phyloP scores from a whole-genome alignment of 176 grass and related monocot genomes.

The Leersia perrieri region DNA sequence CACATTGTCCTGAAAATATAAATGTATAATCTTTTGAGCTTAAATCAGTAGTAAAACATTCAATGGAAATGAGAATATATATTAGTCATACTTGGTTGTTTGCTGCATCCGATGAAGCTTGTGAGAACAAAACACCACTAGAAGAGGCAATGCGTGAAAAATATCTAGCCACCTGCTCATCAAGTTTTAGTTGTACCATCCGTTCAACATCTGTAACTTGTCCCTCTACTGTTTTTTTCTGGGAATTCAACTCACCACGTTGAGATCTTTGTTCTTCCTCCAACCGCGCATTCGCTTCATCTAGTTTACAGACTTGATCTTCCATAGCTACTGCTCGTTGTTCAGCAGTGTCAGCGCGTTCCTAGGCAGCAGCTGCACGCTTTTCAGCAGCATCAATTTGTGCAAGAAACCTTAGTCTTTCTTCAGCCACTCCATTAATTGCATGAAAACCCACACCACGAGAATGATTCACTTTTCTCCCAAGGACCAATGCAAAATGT shows the following conservation, averaged over 20 bases:
- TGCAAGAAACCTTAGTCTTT: not conserved
- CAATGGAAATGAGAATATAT: too few species aligned
- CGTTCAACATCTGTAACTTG: not conserved
- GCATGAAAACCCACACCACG: not conserved
- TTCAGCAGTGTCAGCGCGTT: not conserved
- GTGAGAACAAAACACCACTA: too few species aligned
- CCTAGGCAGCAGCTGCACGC: not conserved
- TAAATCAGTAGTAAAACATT: too few species aligned
- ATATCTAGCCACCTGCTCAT: too few species aligned
- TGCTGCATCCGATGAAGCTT: too few species aligned
- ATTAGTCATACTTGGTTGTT: too few species aligned
- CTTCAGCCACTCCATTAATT: not conserved
- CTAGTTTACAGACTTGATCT: not conserved
- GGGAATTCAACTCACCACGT: not conserved
- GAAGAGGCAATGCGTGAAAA: too few species aligned
- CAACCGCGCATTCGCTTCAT: not conserved
- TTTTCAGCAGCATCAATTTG: not conserved
- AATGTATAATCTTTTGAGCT: too few species aligned
- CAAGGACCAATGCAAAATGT: constrained; percentile 4
- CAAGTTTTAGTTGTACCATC: too few species aligned
- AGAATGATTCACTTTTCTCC: constrained; percentile 15
- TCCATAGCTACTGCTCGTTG: too few species aligned
- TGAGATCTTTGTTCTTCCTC: not conserved
- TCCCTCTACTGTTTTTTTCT: too few species aligned
- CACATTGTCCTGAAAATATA: too few species aligned